Evolutionary conservation across 2,329 filamentous ascomycete species (phyloP), one percentile per base, ranked within the genome.

Genomic region (Aspergillus pseudonomiae): DNA sequence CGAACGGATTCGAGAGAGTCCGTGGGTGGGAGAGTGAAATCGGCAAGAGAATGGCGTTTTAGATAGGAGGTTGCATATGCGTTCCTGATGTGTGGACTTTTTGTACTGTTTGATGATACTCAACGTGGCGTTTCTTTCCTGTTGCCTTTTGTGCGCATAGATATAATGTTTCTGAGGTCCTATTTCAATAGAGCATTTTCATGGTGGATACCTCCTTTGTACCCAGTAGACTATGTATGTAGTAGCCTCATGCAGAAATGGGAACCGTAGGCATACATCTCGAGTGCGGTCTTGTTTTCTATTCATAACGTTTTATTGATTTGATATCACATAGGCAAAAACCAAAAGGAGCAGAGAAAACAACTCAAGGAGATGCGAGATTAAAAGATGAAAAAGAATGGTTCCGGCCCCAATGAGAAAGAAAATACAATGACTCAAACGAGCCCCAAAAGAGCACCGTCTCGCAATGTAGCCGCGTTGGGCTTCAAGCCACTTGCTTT

Each of bases 11-110:
- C 70, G 92, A 95, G 81, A 84, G 91, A 66, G 91, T 91, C 1
- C 84, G 87, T 67, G 86, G 88, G 34, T 97, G 93, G 93, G 80
- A 89, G 78, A 93, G 91, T 74, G 90, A 96, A 80, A 96, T 97
- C 84, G 92, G 91, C 43, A 93, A 93, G 84, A 83, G 83, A 16
- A 92, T 92, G 89, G 78, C 78, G 39, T 76, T 52, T 28, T 70
- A 65, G 43, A n/a, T 45, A 16, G 16, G 14, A 30, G n/a, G 26
- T 34, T 57, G 5, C 41, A 28, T 26, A n/a, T 54, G 34, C 55
- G n/a, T 43, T 41, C 19, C 54, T 34, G 24, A 43, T 24, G 4
- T 24, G 4, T 28, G 34, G 32, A 12, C 52, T 56, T 61, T 26
- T 19, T 43, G 34, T 46, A 24, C 34, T 64, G 36, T 55, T 54